Conservation (phyloP, 2,329 filamentous ascomycete genomes). For the Fusarium nematophilum region DNA sequence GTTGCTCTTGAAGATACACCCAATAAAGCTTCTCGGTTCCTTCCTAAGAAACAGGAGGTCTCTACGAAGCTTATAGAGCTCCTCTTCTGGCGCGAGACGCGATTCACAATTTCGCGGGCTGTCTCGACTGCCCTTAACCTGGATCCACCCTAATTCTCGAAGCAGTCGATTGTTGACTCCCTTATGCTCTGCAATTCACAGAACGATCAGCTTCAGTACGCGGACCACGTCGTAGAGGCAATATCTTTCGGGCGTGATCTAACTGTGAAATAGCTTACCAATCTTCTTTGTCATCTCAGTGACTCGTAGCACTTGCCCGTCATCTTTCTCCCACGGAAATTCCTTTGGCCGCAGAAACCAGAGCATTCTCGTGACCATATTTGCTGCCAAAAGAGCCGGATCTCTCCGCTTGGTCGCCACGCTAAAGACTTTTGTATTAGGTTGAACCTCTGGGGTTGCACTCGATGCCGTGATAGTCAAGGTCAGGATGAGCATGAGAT, state of each 20-base stretch:
- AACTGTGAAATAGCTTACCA: background rate
- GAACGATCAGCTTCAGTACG: too few species aligned
- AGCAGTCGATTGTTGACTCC: background rate
- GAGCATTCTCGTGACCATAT: constrained; percentile 3
- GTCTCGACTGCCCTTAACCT: background rate
- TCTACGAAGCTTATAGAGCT: background rate
- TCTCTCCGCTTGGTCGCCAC: background rate
- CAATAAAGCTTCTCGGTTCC: background rate
- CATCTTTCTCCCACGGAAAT: background rate
- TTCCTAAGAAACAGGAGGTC: background rate
- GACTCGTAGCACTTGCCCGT: background rate
- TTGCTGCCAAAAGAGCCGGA: background rate
- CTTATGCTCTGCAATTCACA: background rate
- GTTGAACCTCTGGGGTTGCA: background rate
- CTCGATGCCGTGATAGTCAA: background rate
- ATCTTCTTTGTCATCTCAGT: constrained; percentile 7
- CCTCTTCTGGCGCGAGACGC: background rate
- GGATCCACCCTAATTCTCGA: background rate
- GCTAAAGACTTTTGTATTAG: background rate
- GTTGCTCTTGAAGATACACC: background rate
- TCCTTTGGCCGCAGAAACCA: background rate
- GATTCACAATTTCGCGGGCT: background rate
- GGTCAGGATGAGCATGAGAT: background rate
- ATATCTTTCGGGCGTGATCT: too few species aligned
- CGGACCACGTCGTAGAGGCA: too few species aligned